Conservation (phyloP, 345 rosid species). For the Kernera saxatilis region DNA sequence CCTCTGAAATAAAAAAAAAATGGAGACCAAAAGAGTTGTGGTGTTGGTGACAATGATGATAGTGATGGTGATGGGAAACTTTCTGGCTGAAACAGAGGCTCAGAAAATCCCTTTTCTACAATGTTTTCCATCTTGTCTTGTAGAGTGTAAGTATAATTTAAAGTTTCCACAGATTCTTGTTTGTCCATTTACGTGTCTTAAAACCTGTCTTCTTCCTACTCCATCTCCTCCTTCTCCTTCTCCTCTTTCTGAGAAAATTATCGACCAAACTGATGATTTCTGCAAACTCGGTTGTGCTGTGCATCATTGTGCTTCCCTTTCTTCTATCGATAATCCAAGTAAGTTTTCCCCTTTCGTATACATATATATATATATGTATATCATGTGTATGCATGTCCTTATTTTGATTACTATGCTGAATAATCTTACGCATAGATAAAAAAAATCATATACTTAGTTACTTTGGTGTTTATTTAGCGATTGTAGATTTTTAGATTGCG, state of each 20-base stretch:
- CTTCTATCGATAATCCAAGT: background rate
- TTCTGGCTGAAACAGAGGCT: background rate
- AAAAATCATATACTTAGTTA: too few species aligned
- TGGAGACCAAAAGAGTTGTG: background rate
- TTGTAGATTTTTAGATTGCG: too few species aligned
- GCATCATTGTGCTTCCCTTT: background rate
- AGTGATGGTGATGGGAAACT: background rate
- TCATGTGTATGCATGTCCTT: background rate
- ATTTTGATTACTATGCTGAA: too few species aligned
- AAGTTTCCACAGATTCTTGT: background rate
- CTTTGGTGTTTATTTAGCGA: too few species aligned
- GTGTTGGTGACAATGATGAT: constrained; percentile 1
- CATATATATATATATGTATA: background rate
- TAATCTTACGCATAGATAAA: too few species aligned
- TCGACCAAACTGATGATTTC: background rate
- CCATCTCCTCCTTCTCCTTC: background rate
- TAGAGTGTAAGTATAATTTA: background rate
- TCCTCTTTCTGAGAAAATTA: background rate
- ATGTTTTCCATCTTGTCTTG: background rate
- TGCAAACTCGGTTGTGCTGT: constrained; percentile 4
- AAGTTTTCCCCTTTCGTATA: background rate
- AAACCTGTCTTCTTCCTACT: background rate
- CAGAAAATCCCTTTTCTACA: background rate
- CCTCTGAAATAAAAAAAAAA: background rate
- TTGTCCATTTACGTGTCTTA: background rate